phyloP scores from a whole-genome alignment of 495 filamentous ascomycete species.

The Penicillium diatomitis region DNA sequence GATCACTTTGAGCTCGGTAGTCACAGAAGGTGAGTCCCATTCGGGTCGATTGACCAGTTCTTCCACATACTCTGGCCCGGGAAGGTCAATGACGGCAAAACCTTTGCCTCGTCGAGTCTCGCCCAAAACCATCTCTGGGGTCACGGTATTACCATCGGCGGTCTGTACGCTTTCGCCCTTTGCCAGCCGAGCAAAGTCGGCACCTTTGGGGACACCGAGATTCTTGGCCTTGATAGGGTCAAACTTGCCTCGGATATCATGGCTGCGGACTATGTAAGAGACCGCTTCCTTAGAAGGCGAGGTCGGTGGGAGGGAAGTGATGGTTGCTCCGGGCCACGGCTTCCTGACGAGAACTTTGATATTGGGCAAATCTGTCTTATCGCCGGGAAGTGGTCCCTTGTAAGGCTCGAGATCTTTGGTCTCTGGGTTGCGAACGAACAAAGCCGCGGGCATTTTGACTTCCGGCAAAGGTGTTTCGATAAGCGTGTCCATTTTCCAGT shows the following conservation, averaged over 20 bases:
- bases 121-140: conserved; percentile 59
- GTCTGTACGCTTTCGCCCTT: conserved; percentile 46
- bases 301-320: conserved; percentile 56
- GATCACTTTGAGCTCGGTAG: conserved; percentile 55
- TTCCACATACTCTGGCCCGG: conserved; percentile 55
- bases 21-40: conserved; percentile 58
- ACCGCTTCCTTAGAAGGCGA: conserved; percentile 54
- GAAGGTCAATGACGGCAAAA: conserved; percentile 73
- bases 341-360: conserved; percentile 65
- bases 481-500: conserved; percentile 63
- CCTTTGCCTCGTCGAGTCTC: conserved; percentile 48
- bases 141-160: conserved; percentile 47
- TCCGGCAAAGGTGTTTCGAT: conserved; percentile 52
- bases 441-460: conserved; percentile 55
- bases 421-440: conserved; percentile 57
- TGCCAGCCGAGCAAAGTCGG: conserved; percentile 44
- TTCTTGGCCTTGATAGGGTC: conserved; percentile 48
- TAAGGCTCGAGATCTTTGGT: conserved; percentile 61
- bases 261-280: conserved; percentile 74
- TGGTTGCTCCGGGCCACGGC: conserved; percentile 72
- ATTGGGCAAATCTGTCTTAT: conserved; percentile 41
- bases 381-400: conserved; percentile 51
- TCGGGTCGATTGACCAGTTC: conserved; percentile 59
- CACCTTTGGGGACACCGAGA: conserved; percentile 46
- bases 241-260: conserved; percentile 74